These are phyloP conservation scores for Rhizophora apiculata DNA, from an alignment of 345 rosid genomes.

Conservation along the genomic window DNA sequence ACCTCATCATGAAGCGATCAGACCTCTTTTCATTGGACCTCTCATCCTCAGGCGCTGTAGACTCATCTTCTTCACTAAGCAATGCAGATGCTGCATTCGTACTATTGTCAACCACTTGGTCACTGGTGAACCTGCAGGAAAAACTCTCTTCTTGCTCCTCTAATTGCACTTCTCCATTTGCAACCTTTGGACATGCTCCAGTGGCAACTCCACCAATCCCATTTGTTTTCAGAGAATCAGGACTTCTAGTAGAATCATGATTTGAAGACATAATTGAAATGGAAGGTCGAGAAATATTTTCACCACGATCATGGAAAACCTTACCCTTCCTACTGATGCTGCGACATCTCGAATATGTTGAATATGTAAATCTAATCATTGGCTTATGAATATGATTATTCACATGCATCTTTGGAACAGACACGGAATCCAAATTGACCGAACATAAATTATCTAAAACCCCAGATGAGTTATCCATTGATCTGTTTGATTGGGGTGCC, in stretches of 20 bases:
- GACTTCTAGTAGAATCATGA: constrained; percentile 2
- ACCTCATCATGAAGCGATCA: constrained; percentile 39
- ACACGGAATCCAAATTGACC: constrained; percentile 8
- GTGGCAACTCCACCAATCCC: background rate
- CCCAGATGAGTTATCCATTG: constrained; percentile 33
- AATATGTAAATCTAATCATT: background rate
- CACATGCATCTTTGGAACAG: background rate
- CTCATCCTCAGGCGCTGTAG: background rate
- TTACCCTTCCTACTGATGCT: background rate
- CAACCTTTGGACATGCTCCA: constrained; percentile 6
- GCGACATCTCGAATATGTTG: background rate
- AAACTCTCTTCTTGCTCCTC: constrained; percentile 32
- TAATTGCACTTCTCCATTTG: background rate
- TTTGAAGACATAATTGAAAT: background rate
- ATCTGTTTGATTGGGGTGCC: constrained; percentile 35
- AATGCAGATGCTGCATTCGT: constrained; percentile 16
- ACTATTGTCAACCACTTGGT: constrained; percentile 20
- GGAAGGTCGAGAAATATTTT: constrained; percentile 14
- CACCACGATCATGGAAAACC: no score
- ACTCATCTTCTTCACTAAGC: constrained; percentile 14
- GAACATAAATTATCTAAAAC: constrained; percentile 26
- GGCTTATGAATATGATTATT: background rate
- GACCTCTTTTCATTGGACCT: constrained; percentile 13
- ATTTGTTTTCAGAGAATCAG: background rate
- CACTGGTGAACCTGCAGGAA: constrained; percentile 24